Percentiles rank a stretch among this genome's conserved stretches.
phyloP scores from a whole-genome alignment of 495 filamentous ascomycete genomes.

The Podospora conica region DNA sequence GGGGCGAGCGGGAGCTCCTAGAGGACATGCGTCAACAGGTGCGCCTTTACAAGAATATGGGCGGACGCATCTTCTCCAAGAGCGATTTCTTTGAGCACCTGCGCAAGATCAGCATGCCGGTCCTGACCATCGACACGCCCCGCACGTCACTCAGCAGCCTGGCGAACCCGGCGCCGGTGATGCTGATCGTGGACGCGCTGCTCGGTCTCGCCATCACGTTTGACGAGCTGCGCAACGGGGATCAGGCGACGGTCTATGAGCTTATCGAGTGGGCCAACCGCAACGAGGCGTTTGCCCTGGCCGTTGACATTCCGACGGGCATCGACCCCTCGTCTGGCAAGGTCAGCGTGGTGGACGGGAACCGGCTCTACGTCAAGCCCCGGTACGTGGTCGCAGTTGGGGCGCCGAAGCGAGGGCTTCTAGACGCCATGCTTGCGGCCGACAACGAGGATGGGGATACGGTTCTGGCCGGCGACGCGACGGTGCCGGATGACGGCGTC shows the following conservation, averaged over 20 bases:
- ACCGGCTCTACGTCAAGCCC: constrained; percentile 64
- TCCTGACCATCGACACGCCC: constrained; percentile 33
- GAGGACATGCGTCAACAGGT: constrained; percentile 69
- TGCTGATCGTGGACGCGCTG: constrained; percentile 83
- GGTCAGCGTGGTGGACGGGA: constrained; percentile 53
- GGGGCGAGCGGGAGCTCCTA: constrained; percentile 56
- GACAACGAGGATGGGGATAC: constrained; percentile 46
- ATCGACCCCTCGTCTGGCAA: constrained; percentile 72
- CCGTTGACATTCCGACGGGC: constrained; percentile 82
- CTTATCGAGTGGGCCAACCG: constrained; percentile 84
- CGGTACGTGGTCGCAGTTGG: constrained; percentile 75
- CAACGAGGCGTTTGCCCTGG: constrained; percentile 66
- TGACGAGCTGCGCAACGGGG: constrained; percentile 72
- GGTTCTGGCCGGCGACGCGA: constrained; percentile 21
- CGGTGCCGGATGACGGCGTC: constrained; percentile 25
- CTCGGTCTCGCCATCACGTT: constrained; percentile 78
- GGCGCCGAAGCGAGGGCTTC: constrained; percentile 74
- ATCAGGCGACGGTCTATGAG: constrained; percentile 75
- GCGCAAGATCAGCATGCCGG: constrained; percentile 33
- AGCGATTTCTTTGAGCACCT: constrained; percentile 47
- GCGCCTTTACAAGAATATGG: constrained; percentile 68
- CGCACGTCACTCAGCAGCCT: constrained; percentile 28
- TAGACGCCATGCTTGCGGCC: constrained; percentile 59
- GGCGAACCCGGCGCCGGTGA: constrained; percentile 46
- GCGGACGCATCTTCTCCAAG: constrained; percentile 59